Evolutionary conservation across 2,329 filamentous ascomycete species (phyloP), one percentile per base, ranked within the genome.

Genomic region (Diplodia seriata): DNA sequence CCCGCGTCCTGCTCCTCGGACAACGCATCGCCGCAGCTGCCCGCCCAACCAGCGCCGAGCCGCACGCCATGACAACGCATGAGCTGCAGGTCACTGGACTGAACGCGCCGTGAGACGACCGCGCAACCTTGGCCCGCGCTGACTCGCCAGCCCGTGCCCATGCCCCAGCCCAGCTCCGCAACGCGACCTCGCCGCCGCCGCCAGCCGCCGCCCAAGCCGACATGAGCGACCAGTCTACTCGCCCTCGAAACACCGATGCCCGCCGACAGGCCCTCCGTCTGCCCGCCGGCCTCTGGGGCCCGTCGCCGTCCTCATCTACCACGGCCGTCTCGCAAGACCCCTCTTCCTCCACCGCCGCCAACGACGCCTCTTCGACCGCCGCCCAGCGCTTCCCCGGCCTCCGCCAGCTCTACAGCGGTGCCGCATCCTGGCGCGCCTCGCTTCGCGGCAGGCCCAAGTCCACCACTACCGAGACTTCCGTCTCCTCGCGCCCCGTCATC

Each of bases 401-500:
- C 49, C 66, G 66, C 47, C 59, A 63, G 40, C 59, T 68, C 29
- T 64, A 68, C 57, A 62, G 43, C 33, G 62, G 62, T 33, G 64
- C 64, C 38, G 51, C 64, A 3, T 66, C 64, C 36, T 66, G 51
- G 51, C 57, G 66, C n/a, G 51, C 59, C 8, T 43, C 51, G 51
- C 59, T 64, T 20, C 66, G 57, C 66, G 40, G 57, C 50, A 43
- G 33, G 47, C 67, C 75, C 67, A 80, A 80, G 70, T 79, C 78
- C 2, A 73, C 76, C 5, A 78, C 75, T 20, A 79, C 77, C 71
- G 74, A 73, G 54, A 76, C 76, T 51, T 80, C 80, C 40, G 69
- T 80, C 47, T 79, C 78, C 12, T 79, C 79, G 53, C 80, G 81
- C 71, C 81, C 81, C 11, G 81, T 82, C 55, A 77, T 82, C 29